Evolutionary conservation across 2,329 filamentous ascomycete genomes (phyloP), one percentile per base, ranked within the genome.

Genomic region (Pseudogymnoascus sp.): DNA sequence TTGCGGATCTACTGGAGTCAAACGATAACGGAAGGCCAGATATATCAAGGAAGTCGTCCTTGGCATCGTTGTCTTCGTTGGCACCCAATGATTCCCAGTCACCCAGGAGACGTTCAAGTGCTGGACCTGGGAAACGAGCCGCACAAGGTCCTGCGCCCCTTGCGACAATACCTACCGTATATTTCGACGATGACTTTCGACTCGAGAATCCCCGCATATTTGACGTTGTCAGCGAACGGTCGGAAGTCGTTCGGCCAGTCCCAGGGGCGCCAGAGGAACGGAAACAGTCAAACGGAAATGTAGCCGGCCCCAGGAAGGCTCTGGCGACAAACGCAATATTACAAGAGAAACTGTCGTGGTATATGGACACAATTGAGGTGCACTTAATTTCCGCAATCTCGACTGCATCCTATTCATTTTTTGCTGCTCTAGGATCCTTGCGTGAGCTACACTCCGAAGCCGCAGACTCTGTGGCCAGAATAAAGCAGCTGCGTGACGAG

Each of bases 321-420:
- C 80, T 99, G 28, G 93, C 93, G 6, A 97, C 93, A 0, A 99
- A 99, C 75, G 95, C 95, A 0, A 99, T 99, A 63, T 75, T 99
- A 37, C 95, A 99, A 73, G 95, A 99, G 75, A 99, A 99, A 75
- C 80, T 99, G 11, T 97, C 95, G 0, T 99, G 95, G 95, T 99
- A 99, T 74, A 96, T 99, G 92, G 95, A 99, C 73, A 99, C 95
- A 0, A 92, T 99, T 21, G 95, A 99, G 73, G 91, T 99, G 62
- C 95, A 99, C 73, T 80, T 99, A 6, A 97, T 99, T 69, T 91
- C 91, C 33, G 96, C 93, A 0, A 99, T 99, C 66, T 97, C 93
- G 2, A 92, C 90, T 0, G 95, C 95, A 1, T 97, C 95, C 0
- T 92, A 91, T 0, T 96, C 93, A 0, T 99, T 99, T 75, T 99